phyloP scores from a whole-genome alignment of 2,329 filamentous ascomycete genomes.

The Xylaria hypoxylon region DNA sequence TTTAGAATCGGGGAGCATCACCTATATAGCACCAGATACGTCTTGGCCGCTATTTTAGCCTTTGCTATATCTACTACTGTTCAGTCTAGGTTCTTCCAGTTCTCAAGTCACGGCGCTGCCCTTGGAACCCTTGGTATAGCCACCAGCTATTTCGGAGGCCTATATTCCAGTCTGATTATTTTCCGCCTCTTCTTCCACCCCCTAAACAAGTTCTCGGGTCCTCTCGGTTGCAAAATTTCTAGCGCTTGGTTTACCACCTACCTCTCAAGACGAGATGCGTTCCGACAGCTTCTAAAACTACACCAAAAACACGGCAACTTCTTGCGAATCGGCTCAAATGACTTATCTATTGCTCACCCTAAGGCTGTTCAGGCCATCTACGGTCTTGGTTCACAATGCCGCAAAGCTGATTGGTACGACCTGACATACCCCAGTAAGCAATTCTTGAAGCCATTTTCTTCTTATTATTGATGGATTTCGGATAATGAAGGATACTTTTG shows the following conservation, averaged over 20 bases:
- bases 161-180: slow-evolving; percentile 29
- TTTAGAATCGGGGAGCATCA: slow-evolving; percentile 37
- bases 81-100: slow-evolving; percentile 1
- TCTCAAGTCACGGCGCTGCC: neutral
- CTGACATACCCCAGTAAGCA: slow-evolving; percentile 19
- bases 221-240: slow-evolving; percentile 27
- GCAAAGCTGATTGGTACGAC: slow-evolving; percentile 36
- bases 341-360: slow-evolving; percentile 35
- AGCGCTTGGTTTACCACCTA: slow-evolving; percentile 33
- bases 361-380: slow-evolving; percentile 33
- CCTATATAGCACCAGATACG: slow-evolving; percentile 23
- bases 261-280: slow-evolving; percentile 20
- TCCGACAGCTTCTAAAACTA: slow-evolving; percentile 17
- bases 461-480: too few relatives aligned
- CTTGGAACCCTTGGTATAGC: slow-evolving; percentile 1
- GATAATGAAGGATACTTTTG: too few relatives aligned
- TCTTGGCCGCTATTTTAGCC: neutral
- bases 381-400: slow-evolving; percentile 28
- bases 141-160: slow-evolving; percentile 17
- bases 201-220: slow-evolving; percentile 30
- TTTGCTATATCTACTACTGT: slow-evolving; percentile 1
- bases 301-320: slow-evolving; percentile 35
- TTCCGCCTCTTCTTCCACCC: slow-evolving; percentile 36
- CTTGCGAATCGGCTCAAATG: slow-evolving; percentile 34
- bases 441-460: neutral